Base-by-base conservation (phyloP, 176 grass and related monocot species). In the Carex myosuroides region DNA sequence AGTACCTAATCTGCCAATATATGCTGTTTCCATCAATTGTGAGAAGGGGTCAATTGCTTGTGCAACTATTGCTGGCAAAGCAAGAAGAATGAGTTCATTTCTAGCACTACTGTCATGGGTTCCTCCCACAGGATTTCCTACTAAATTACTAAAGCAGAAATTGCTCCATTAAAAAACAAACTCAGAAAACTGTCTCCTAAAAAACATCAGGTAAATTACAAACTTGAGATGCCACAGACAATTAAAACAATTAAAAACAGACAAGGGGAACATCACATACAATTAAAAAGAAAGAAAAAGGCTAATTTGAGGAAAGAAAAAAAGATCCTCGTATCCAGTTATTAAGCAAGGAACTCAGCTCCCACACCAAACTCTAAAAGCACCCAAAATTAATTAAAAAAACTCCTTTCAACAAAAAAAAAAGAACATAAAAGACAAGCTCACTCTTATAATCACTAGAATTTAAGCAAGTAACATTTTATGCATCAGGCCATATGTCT, bases 21-120 rank as follows among this genome's bases (percentile, higher is more conserved):
- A 94, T 50, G 91, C 95, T 79, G 95, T 94, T 88, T 98, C 95
- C 95, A 98, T 93, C 83, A 98, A 81, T 68, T 94, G 95, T 1
- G 91, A 92, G 59, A 94, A 84, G 32, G 95, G 95, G 84, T 98
- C 95, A 66, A 98, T 93, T 74, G 92, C 95, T 81, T 98, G 95
- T n/a, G 89, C 91, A 60, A 98, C 3, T 57, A 98, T 85, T 79
- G 95, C 92, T 13, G 91, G 95, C 79, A 98, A 87, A 82, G 95
- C 92, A 85, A 98, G 86, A 77, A 86, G 81, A 86, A 94, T 76
- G 64, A 93, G 90, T 29, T 94, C 95, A 63, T 70, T 92, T 90
- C 29, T 92, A 70, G 89, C 83, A 91, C 67, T 76, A 21, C 65
- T 65, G 30, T 81, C 75, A 73, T 86, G 21, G 13, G 50, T 73